Percentiles rank a stretch among this genome's conserved stretches.
These are phyloP conservation scores for Hemisphaericaspora nanyangensis DNA, from an alignment of 805 yeast species.

Conservation along the genomic window DNA sequence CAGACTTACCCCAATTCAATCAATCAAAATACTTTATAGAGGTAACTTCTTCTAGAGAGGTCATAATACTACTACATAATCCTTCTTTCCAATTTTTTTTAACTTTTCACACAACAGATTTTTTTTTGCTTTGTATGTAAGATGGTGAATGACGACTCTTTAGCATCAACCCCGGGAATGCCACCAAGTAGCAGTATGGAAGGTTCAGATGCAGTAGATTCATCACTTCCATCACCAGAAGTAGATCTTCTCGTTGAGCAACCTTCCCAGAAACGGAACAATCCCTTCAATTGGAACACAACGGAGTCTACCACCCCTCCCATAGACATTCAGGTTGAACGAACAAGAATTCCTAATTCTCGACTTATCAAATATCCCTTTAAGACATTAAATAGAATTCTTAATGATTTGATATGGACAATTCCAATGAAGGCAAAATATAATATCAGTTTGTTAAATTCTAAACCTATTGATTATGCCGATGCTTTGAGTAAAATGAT, in stretches of 20 bases:
- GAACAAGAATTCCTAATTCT: slow-evolving; percentile 10
- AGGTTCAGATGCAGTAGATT: not conserved
- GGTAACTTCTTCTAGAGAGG: too few species aligned
- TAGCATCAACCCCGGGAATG: not conserved
- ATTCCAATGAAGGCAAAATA: slow-evolving; percentile 15
- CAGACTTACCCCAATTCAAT: too few species aligned
- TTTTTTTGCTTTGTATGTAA: too few species aligned
- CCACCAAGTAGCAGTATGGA: not conserved
- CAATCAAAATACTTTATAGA: too few species aligned
- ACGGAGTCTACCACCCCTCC: not conserved
- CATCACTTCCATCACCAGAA: not conserved
- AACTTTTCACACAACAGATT: too few species aligned
- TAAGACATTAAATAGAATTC: slow-evolving; percentile 64
- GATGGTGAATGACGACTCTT: not conserved
- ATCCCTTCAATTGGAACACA: not conserved
- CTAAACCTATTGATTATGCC: slow-evolving; percentile 37
- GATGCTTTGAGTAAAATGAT: slow-evolving; percentile 14
- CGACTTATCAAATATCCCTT: slow-evolving; percentile 28
- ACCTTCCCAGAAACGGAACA: not conserved
- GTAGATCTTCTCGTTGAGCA: not conserved
- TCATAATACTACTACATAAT: too few species aligned
- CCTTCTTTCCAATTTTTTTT: too few species aligned
- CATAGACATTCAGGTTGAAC: not conserved
- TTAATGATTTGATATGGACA: slow-evolving; percentile 55
- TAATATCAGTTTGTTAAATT: slow-evolving; percentile 19